phyloP scores from a whole-genome alignment of 2,329 filamentous ascomycete genomes.

The Fusarium redolens region DNA sequence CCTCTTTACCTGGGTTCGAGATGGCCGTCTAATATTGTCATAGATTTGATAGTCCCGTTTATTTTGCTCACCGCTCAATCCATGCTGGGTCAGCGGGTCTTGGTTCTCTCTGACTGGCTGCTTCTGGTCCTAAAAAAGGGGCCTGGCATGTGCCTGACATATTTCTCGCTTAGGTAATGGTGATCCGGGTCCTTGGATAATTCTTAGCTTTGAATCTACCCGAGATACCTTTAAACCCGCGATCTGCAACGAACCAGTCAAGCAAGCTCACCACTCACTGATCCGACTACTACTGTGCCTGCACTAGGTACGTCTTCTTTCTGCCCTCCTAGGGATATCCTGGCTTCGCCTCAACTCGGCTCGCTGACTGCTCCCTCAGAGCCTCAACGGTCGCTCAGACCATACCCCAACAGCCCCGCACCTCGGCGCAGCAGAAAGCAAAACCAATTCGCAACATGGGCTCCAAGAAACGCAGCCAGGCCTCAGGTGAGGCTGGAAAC shows the following conservation, averaged over 20 bases:
- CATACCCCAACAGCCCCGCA: constrained; percentile 13
- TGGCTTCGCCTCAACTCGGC: not conserved
- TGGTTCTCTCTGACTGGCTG: not conserved
- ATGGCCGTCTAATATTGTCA: not conserved
- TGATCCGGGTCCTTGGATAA: constrained; percentile 19
- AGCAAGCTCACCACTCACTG: constrained; percentile 15
- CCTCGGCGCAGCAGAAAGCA: constrained; percentile 26
- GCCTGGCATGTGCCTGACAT: constrained; percentile 3
- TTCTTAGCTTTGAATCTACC: constrained; percentile 33
- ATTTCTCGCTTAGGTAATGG: constrained; percentile 29
- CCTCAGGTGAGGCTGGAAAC: not conserved
- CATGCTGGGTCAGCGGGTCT: constrained; percentile 10
- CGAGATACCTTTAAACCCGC: constrained; percentile 35
- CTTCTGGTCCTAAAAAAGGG: not conserved
- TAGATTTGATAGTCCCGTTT: not conserved
- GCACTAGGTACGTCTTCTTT: constrained; percentile 11
- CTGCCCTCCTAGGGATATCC: not conserved
- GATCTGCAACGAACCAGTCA: constrained; percentile 30
- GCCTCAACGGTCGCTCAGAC: constrained; percentile 5
- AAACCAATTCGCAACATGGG: constrained; percentile 10
- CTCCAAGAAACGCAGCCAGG: constrained; percentile 18
- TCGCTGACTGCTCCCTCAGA: not conserved
- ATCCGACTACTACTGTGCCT: constrained; percentile 8
- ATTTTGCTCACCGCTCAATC: constrained; percentile 27
- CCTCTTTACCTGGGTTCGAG: rapidly evolving